Evolutionary conservation across 805 yeast species (phyloP), one percentile per base, ranked within the genome.

Genomic region (Kodamaea leandrae): DNA sequence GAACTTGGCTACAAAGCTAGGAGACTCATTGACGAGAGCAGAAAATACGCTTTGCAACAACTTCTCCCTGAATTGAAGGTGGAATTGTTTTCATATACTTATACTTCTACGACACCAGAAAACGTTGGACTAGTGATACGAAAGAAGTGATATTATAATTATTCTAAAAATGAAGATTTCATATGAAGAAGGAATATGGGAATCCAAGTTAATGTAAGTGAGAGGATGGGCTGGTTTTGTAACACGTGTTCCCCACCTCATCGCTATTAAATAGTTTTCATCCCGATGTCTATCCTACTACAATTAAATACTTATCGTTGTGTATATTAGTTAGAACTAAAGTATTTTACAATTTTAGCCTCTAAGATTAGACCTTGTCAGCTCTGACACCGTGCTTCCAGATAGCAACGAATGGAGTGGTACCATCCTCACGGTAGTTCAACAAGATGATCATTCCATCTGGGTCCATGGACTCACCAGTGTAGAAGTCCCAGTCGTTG

Each of bases 381-480:
- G 81, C 87, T 60, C 68, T 76, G 57, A 86, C 82, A 81, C 99
- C 99, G 76, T 93, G 99, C 79, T 91, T 93, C 99, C 99, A 93
- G 84, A 90, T 83, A 54, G 90, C 88, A 64, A 91, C 93, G 77
- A 68, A 93, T 66, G 99, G 99, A 58, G 99, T 93, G 61, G 82
- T 77, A 78, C 99, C 99, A 69, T 93, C 98, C 79, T 93, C 99
- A 77, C 99, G 95, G 89, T 91, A 93, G 95, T 93, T 93, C 74
- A 93, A 86, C 71, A 93, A 82, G 58, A 89, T 88, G 66, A 93
- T 75, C 99, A 93, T 93, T 58, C 84, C 99, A 74, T 93, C 99
- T 71, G 99, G 99, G 82, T 93, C 97, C 99, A 93, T 93, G 67
- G 96, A 86, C 79, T 91, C 98, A 80, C 99, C 98, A 58, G 96